A percentile compares a stretch with the other conserved stretches of the same genome.
Evolutionary conservation across 306 rosid genomes (phyloP).

Genomic region (Vigna hirtella): DNA sequence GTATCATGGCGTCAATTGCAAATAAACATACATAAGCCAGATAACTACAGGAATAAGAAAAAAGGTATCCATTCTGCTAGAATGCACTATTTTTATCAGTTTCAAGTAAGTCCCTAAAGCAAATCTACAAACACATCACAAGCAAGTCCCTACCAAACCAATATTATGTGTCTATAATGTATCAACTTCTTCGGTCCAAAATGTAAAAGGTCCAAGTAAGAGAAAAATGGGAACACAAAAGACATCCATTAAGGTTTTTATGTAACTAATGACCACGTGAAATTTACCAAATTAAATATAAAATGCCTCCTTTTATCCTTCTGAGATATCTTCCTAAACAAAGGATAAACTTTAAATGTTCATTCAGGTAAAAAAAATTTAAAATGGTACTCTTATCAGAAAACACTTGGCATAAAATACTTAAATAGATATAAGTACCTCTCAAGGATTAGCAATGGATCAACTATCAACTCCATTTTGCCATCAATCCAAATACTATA

Average conservation of each 20-base stretch:
- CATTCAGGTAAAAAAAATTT: slow-evolving; percentile 17
- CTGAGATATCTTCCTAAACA: slow-evolving; percentile 26
- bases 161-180: slow-evolving; percentile 29
- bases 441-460: slow-evolving; percentile 91
- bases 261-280: neutral
- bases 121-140: slow-evolving; percentile 26
- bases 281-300: slow-evolving; percentile 5
- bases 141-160: slow-evolving; percentile 9
- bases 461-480: slow-evolving; percentile 96
- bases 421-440: slow-evolving; percentile 55
- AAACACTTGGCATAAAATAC: slow-evolving; percentile 10
- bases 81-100: neutral
- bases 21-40: slow-evolving; percentile 1
- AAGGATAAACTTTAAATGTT: slow-evolving; percentile 19
- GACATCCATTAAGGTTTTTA: slow-evolving; percentile 10
- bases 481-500: slow-evolving; percentile 99
- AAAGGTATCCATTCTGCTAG: neutral
- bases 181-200: slow-evolving; percentile 31
- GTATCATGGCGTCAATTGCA: slow-evolving; percentile 1
- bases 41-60: slow-evolving; percentile 2
- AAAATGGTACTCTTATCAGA: slow-evolving; percentile 26
- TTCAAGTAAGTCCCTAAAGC: slow-evolving; percentile 5
- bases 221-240: slow-evolving; percentile 28
- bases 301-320: neutral
- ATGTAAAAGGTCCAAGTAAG: neutral